Percentiles rank a stretch among this genome's conserved stretches.
Evolutionary conservation across 1,139 yeast genomes (phyloP).

Genomic region (Geotrichum candidum): DNA sequence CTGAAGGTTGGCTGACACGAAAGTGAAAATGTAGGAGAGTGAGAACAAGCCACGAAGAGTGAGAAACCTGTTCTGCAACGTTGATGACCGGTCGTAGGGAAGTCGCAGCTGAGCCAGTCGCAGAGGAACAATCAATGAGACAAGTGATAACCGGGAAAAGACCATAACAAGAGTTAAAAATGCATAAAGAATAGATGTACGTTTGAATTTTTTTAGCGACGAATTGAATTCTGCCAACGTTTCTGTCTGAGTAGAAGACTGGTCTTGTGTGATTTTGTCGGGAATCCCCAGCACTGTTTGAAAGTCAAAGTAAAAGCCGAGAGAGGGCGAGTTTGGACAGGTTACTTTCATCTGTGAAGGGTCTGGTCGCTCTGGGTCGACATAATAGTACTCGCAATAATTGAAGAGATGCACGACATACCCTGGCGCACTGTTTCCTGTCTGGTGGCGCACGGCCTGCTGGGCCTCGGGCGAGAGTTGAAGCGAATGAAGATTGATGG

Average conservation of each 20-base stretch:
- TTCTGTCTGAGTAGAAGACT: background rate
- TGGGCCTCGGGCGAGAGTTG: slow-evolving; percentile 7
- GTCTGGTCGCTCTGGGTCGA: background rate
- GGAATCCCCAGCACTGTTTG: slow-evolving; percentile 9
- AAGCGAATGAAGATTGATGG: slow-evolving; percentile 7
- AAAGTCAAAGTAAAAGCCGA: slow-evolving; percentile 9
- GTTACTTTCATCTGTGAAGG: background rate
- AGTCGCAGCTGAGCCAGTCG: slow-evolving; percentile 8
- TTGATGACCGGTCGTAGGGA: background rate
- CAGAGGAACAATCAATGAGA: slow-evolving; percentile 8
- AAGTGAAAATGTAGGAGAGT: slow-evolving; percentile 9
- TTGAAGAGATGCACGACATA: slow-evolving; percentile 11
- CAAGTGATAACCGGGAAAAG: slow-evolving; percentile 7
- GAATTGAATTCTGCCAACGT: background rate
- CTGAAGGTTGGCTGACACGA: slow-evolving; percentile 9
- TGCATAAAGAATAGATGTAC: slow-evolving; percentile 3
- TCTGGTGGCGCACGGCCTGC: slow-evolving; percentile 2
- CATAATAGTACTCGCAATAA: slow-evolving; percentile 8
- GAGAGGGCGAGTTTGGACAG: background rate
- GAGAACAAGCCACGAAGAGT: slow-evolving; percentile 9
- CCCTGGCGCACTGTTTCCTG: slow-evolving; percentile 7
- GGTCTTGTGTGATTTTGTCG: background rate
- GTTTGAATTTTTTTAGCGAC: background rate
- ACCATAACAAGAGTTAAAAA: background rate
- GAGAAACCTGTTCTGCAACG: slow-evolving; percentile 3